Conservation (phyloP, 2,329 filamentous ascomycete species). For the Sporothrix phasma region DNA sequence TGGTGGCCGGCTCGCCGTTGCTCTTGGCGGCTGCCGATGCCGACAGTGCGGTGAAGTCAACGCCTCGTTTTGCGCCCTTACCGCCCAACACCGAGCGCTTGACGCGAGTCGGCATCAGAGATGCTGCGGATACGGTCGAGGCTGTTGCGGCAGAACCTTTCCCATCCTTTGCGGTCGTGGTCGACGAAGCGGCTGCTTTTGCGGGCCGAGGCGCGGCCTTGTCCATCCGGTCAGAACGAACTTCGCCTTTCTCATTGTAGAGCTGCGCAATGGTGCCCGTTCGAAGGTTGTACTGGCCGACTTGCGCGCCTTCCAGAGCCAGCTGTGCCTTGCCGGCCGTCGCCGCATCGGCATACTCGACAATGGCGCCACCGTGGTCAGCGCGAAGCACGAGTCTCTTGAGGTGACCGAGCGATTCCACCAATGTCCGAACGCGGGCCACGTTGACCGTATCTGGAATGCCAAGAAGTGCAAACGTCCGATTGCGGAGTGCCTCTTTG, state of each 20-base stretch:
- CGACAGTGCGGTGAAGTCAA: slow-evolving; percentile 30
- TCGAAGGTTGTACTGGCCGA: slow-evolving; percentile 41
- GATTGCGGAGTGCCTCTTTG: slow-evolving; percentile 18
- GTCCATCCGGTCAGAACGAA: slow-evolving; percentile 34
- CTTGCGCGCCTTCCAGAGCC: slow-evolving; percentile 44
- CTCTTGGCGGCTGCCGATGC: slow-evolving; percentile 18
- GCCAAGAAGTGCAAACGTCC: slow-evolving; percentile 69
- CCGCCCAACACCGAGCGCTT: slow-evolving; percentile 35
- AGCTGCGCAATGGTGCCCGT: slow-evolving; percentile 47
- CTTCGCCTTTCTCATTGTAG: slow-evolving; percentile 39
- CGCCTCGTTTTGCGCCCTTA: slow-evolving; percentile 32
- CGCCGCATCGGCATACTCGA: slow-evolving; percentile 66
- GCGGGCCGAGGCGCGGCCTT: slow-evolving; percentile 25
- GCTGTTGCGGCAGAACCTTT: slow-evolving; percentile 8
- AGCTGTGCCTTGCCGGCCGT: slow-evolving; percentile 64
- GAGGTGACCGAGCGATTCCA: slow-evolving; percentile 57
- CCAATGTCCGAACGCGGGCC: slow-evolving; percentile 63
- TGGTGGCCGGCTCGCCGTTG: slow-evolving; percentile 17
- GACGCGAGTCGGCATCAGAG: slow-evolving; percentile 36
- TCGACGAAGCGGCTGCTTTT: slow-evolving; percentile 21
- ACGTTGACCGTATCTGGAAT: slow-evolving; percentile 90
- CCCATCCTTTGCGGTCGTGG: slow-evolving; percentile 23
- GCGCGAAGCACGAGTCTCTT: slow-evolving; percentile 71
- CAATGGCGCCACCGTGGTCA: slow-evolving; percentile 71
- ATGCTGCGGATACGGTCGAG: slow-evolving; percentile 17